These are phyloP conservation scores for Penicillium palitans DNA, from an alignment of 2,329 filamentous ascomycete species.

Conservation along the genomic window DNA sequence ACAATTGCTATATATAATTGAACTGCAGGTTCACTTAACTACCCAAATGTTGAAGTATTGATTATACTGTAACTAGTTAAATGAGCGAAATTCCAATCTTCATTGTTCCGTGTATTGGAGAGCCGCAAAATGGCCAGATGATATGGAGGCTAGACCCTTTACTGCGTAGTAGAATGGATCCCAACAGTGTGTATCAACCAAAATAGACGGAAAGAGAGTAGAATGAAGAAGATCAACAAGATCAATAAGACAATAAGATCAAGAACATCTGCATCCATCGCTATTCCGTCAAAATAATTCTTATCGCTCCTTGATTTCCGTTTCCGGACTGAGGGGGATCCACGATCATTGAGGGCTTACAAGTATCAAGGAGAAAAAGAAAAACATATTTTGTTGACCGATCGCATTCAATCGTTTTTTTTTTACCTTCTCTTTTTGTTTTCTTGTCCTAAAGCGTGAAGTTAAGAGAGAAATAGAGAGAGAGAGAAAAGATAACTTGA, in stretches of 20 bases:
- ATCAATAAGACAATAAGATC: neutral
- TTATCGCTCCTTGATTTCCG: conserved; percentile 29
- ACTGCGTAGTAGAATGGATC: neutral
- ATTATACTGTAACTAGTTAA: too few species aligned
- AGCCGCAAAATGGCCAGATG: neutral
- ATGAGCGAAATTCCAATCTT: too few species aligned
- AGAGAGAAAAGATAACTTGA: neutral
- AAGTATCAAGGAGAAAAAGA: conserved; percentile 6
- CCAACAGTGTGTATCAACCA: neutral
- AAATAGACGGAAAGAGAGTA: neutral
- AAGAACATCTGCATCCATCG: conserved; percentile 15
- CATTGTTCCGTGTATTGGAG: neutral
- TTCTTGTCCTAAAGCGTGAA: conserved; percentile 2
- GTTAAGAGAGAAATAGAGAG: neutral
- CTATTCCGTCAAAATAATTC: conserved; percentile 10
- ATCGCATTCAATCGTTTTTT: conserved; percentile 7
- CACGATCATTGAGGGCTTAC: conserved; percentile 30
- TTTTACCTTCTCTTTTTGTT: neutral
- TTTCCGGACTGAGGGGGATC: conserved; percentile 41
- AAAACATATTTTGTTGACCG: conserved; percentile 2
- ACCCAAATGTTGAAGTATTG: too few species aligned
- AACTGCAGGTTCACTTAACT: too few species aligned
- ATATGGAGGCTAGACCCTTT: neutral
- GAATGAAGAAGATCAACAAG: neutral
- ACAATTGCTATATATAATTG: too few species aligned